Base-by-base conservation (phyloP, 2,329 filamentous ascomycete genomes). In the Rutstroemia sp. region DNA sequence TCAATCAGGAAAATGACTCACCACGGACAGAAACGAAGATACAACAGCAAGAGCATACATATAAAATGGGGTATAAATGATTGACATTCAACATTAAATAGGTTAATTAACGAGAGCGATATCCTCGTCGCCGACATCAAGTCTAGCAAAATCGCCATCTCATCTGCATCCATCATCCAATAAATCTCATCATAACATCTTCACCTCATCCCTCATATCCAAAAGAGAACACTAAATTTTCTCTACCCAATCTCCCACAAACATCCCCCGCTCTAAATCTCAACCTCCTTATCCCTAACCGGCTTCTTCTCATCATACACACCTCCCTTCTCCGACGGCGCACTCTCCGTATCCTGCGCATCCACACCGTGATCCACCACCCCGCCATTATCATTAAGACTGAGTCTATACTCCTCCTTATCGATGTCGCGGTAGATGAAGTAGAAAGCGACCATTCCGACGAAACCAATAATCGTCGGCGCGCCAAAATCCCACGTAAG, bases 401-500 rank as follows among this genome's bases (percentile, higher is more conserved):
- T 72, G 42, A 77, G 65, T 12, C 64, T 61, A 59, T 73, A 77
- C 63, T 78, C 75, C 59, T 77, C 75, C 51, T 68, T 58, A 64
- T 77, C 75, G 56, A 77, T 74, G 64, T 77, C 72, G 17, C 71
- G 70, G 69, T 76, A 78, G 49, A 71, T 67, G 62, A 75, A 73
- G 62, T 72, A 78, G 63, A 79, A 78, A 51, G 73, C 34, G 17
- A 76, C 65, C 16, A 74, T 73, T 10, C 75, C 62, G 36, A 78
- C 61, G 44, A 66, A 72, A 54, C 76, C 76, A 16, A 72, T 66
- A 45, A 78, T 78, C 36, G 76, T 73, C 9, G 73, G 71, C 36
- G 72, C 77, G 42, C 73, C 76, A 61, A 79, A 77, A 61, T 74
- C 75, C 76, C 75, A 78, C 5, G 73, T 74, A 39, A 80, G 66